Conservation (phyloP, 768 basidiomycete genomes). For the Panus rudis region DNA sequence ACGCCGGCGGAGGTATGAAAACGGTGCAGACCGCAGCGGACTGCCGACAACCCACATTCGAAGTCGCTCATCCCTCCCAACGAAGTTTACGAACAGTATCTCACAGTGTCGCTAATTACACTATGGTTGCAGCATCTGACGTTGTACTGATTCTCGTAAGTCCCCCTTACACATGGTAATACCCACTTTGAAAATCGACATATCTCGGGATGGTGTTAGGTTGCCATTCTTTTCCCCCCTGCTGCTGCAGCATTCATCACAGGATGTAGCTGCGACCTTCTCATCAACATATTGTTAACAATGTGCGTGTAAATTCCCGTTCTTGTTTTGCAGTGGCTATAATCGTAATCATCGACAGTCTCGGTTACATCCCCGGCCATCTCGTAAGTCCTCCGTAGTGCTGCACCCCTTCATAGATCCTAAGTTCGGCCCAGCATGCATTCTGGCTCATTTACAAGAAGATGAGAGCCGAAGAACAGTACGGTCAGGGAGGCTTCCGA, state of each 20-base stretch:
- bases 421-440: conserved; percentile 44
- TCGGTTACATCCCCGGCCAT: conserved; percentile 71
- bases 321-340: not conserved
- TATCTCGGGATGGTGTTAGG: conserved; percentile 31
- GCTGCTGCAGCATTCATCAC: conserved; percentile 72
- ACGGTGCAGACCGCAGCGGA: too few species aligned
- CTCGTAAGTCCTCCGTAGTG: conserved; percentile 29
- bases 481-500: conserved; percentile 67
- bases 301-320: conserved; percentile 39
- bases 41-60: too few species aligned
- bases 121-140: conserved; percentile 43
- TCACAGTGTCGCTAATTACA: not conserved
- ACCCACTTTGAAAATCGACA: not conserved
- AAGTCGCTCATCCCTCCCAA: too few species aligned
- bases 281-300: conserved; percentile 79
- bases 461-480: conserved; percentile 81
- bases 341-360: conserved; percentile 29
- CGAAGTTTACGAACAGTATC: too few species aligned
- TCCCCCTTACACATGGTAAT: conserved; percentile 4
- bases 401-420: not conserved
- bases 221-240: conserved; percentile 76
- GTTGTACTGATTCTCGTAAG: conserved; percentile 71
- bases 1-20: too few species aligned
- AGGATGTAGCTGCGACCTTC: conserved; percentile 80
- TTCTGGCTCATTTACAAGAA: conserved; percentile 90